These are phyloP conservation scores for Rhodotorula taiwanensis DNA, from an alignment of 768 basidiomycete genomes.

Conservation along the genomic window DNA sequence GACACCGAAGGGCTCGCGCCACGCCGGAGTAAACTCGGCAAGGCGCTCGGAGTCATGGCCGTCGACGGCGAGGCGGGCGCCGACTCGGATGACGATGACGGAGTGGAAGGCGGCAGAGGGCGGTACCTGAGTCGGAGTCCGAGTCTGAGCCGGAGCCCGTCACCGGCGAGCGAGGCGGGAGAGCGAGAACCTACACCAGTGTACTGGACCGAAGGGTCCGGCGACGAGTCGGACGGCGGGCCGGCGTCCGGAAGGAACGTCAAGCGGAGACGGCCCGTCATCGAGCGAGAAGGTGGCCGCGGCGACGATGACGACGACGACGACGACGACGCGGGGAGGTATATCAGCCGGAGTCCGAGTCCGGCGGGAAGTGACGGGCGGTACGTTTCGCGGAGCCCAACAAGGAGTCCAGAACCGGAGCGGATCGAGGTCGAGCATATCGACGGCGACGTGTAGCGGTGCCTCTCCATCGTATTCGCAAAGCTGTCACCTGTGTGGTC, in stretches of 20 bases:
- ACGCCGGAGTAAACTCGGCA: slow-evolving; percentile 74
- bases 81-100: slow-evolving; percentile 41
- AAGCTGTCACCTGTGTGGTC: no score
- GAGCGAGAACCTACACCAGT: slow-evolving; percentile 20
- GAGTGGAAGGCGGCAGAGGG: slow-evolving; percentile 6
- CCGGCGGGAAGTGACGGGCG: slow-evolving; percentile 19
- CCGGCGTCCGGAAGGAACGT: slow-evolving; percentile 1
- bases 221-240: background rate
- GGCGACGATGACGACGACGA: background rate
- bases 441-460: slow-evolving; percentile 21
- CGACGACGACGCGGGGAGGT: slow-evolving; percentile 17
- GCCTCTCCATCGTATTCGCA: no score
- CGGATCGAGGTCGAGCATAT: slow-evolving; percentile 26
- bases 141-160: slow-evolving; percentile 39
- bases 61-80: slow-evolving; percentile 39
- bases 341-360: slow-evolving; percentile 30
- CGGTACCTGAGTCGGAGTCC: slow-evolving; percentile 28
- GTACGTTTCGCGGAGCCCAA: slow-evolving; percentile 29
- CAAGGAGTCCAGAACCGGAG: slow-evolving; percentile 26
- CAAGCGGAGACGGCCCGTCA: slow-evolving; percentile 13
- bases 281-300: slow-evolving; percentile 2
- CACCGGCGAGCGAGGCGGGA: slow-evolving; percentile 44
- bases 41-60: slow-evolving; percentile 58
- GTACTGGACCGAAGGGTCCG: slow-evolving; percentile 18
- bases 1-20: slow-evolving; percentile 84